These are phyloP conservation scores for Amanita molliuscula DNA, from an alignment of 768 basidiomycete species.

Conservation along the genomic window DNA sequence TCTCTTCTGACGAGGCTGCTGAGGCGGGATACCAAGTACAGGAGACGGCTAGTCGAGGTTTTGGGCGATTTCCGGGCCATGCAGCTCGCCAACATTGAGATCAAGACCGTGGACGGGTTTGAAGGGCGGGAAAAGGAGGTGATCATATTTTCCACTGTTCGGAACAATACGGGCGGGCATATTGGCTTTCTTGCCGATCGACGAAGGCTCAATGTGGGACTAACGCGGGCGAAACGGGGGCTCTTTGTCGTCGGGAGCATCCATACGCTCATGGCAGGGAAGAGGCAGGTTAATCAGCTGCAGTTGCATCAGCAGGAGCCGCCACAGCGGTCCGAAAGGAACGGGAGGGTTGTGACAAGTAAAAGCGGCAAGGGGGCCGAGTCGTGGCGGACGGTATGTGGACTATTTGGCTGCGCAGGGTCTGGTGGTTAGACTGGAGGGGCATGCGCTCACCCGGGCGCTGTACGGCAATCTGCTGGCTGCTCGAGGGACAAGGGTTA, in stretches of 20 bases:
- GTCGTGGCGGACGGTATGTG: slow-evolving; percentile 53
- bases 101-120: slow-evolving; percentile 92
- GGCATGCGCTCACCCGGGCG: slow-evolving; percentile 31
- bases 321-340: slow-evolving; percentile 4
- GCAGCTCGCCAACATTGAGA: slow-evolving; percentile 62
- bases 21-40: slow-evolving; percentile 41
- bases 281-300: slow-evolving; percentile 5
- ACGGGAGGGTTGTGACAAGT: slow-evolving; percentile 6
- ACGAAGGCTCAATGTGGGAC: slow-evolving; percentile 79
- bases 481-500: slow-evolving; percentile 9
- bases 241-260: slow-evolving; percentile 73
- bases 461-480: slow-evolving; percentile 28
- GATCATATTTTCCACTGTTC: slow-evolving; percentile 85
- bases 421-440: slow-evolving; percentile 39
- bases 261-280: slow-evolving; percentile 46
- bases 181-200: slow-evolving; percentile 89
- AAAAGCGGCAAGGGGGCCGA: slow-evolving; percentile 31
- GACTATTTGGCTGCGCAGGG: slow-evolving; percentile 41
- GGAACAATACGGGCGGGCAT: slow-evolving; percentile 65
- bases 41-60: slow-evolving; percentile 40
- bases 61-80: slow-evolving; percentile 58
- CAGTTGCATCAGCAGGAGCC: too few species aligned
- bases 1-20: slow-evolving; percentile 60
- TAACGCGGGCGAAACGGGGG: slow-evolving; percentile 84
- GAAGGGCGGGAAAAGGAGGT: slow-evolving; percentile 91